phyloP scores from a whole-genome alignment of 345 rosid genomes.

The Arabidopsis suecica region DNA sequence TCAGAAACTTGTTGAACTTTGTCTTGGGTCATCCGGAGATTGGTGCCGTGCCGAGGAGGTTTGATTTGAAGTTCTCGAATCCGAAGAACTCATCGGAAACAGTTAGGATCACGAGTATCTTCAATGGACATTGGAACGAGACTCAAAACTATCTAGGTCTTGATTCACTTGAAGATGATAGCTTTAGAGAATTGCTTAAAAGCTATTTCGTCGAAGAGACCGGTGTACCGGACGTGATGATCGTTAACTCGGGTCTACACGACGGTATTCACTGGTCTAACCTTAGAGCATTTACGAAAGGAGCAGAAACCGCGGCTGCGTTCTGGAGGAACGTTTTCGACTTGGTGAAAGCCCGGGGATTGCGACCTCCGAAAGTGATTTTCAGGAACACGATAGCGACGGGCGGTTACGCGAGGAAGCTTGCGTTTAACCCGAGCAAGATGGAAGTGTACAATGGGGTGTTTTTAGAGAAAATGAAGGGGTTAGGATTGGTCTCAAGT shows the following conservation, averaged over 20 bases:
- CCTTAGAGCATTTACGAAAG: constrained; percentile 53
- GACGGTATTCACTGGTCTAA: constrained; percentile 74
- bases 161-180: constrained; percentile 64
- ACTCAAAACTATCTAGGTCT: constrained; percentile 79
- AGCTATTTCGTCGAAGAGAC: constrained; percentile 63
- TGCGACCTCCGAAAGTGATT: constrained; percentile 57
- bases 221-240: constrained; percentile 68
- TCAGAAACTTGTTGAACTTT: constrained; percentile 81
- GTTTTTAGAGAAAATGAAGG: constrained; percentile 67
- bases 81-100: constrained; percentile 65
- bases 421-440: constrained; percentile 82
- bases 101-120: constrained; percentile 83
- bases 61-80: constrained; percentile 75
- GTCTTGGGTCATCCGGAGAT: constrained; percentile 66
- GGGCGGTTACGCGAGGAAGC: constrained; percentile 75
- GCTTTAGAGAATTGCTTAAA: constrained; percentile 60
- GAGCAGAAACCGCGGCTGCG: constrained; percentile 63
- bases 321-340: constrained; percentile 79
- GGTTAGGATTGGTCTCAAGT: constrained; percentile 56
- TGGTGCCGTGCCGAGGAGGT: constrained; percentile 69
- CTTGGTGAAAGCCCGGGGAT: constrained; percentile 59
- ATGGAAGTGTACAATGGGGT: constrained; percentile 81
- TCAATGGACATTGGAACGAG: constrained; percentile 89
- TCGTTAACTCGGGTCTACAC: constrained; percentile 85
- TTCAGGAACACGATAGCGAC: constrained; percentile 83